phyloP scores from a whole-genome alignment of 2,329 filamentous ascomycete species.

The Orbilia quercus region DNA sequence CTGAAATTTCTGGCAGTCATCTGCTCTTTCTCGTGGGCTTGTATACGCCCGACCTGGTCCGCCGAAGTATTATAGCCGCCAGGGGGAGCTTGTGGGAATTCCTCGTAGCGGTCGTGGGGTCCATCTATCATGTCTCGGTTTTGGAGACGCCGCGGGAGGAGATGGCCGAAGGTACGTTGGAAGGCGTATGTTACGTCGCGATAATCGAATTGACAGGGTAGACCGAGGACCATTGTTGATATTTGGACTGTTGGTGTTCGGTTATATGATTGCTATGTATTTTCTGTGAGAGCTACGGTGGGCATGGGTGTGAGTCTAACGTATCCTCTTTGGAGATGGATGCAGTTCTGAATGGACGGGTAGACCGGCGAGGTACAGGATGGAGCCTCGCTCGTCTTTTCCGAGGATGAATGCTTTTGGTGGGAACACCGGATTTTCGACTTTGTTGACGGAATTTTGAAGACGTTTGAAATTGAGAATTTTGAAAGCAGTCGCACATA shows the following conservation, averaged over 20 bases:
- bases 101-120: slow-evolving; percentile 9
- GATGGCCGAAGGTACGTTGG: slow-evolving; percentile 41
- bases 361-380: slow-evolving; percentile 8
- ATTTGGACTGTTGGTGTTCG: too few species aligned
- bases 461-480: too few species aligned
- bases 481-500: too few species aligned
- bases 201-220: slow-evolving; percentile 50
- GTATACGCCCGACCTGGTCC: slow-evolving; percentile 19
- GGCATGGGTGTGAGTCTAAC: too few species aligned
- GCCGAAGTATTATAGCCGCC: slow-evolving; percentile 34
- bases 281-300: too few species aligned
- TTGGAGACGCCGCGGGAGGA: slow-evolving; percentile 35
- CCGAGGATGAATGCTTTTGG: slow-evolving; percentile 11
- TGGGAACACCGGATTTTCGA: slow-evolving; percentile 1
- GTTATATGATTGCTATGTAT: neutral
- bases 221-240: slow-evolving; percentile 44
- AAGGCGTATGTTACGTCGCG: slow-evolving; percentile 36
- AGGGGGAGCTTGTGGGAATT: slow-evolving; percentile 12
- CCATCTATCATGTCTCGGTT: slow-evolving; percentile 17
- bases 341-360: slow-evolving; percentile 4
- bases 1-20: slow-evolving; percentile 16
- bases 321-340: slow-evolving; percentile 4
- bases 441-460: neutral
- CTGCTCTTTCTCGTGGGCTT: slow-evolving; percentile 31
- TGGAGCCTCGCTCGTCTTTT: neutral